Evolutionary conservation across 1,139 yeast species (phyloP).

Genomic region (Protomyces arabidopsidicola): DNA sequence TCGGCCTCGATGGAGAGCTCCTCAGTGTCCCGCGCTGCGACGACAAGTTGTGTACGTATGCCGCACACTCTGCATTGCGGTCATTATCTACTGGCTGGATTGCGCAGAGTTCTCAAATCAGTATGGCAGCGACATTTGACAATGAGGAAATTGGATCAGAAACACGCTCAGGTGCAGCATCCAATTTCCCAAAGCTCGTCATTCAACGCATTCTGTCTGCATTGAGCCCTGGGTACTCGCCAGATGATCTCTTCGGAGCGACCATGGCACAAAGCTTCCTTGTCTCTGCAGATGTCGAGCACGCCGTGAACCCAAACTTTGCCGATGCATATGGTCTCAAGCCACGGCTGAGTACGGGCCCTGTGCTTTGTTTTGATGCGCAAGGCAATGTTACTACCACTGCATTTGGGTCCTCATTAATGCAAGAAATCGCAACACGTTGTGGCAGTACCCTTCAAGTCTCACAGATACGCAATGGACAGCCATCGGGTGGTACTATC

Average conservation of each 20-base stretch:
- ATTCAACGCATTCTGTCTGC: constrained; percentile 31
- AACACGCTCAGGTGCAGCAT: constrained; percentile 95
- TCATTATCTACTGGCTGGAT: constrained; percentile 45
- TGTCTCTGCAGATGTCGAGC: constrained; percentile 93
- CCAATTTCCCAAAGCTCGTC: constrained; percentile 76
- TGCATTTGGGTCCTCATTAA: constrained; percentile 76
- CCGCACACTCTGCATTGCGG: constrained; percentile 67
- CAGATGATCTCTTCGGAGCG: constrained; percentile 9
- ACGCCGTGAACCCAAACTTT: constrained; percentile 94
- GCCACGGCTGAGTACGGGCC: constrained; percentile 81
- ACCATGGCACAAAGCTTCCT: constrained; percentile 71
- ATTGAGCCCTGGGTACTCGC: constrained; percentile 28
- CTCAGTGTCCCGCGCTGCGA: constrained; percentile 88
- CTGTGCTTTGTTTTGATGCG: constrained; percentile 88
- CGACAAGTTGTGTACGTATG: constrained; percentile 49
- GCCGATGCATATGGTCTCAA: constrained; percentile 65
- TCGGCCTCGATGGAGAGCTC: constrained; percentile 87
- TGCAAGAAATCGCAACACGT: constrained; percentile 53
- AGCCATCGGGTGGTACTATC: constrained; percentile 94
- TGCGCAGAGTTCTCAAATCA: constrained; percentile 49
- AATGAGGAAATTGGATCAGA: constrained; percentile 94
- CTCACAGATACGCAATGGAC: constrained; percentile 85
- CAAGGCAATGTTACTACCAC: constrained; percentile 94
- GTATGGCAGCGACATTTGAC: constrained; percentile 75
- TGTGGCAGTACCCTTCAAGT: constrained; percentile 51